Evolutionary conservation across 805 yeast genomes (phyloP), one percentile per base, ranked within the genome.

Genomic region (Yarrowia keelungensis): DNA sequence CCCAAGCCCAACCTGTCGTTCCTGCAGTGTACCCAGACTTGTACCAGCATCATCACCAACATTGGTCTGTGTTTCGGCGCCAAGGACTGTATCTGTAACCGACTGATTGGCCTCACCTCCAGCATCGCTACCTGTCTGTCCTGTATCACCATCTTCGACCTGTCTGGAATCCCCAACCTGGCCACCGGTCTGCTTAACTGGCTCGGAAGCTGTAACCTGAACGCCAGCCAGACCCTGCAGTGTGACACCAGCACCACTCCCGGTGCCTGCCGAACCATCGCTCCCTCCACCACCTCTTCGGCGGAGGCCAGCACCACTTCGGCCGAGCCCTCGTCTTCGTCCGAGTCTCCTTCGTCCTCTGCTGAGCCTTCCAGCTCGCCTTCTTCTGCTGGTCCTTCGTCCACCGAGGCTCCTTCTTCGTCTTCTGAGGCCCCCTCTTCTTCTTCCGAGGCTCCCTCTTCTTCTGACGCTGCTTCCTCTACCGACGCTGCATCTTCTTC

Each of bases 231-330:
- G 41, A 32, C 65, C 11, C 50, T 43, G 32, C 65, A 58, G 50
- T 45, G 65, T 43, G 65, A 32, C 38, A 58, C 64, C 49, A 16
- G 32, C 41, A 58, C 64, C 50, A 58, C 19, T 12, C 64, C 64
- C 32, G 64, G 64, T 32, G 64, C 65, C 8, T 45, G 42, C 16
- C 36, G 16, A 8, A 41, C 61, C 38, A 22, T 41, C 5, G 19
- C 16, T 8, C 43, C 58, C 19, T 19, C 61, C 15, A 8, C 43
- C n/a, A 16, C 45, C 32, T 53, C 61, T 15, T 10, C 36, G 15
- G 46, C 36, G 3, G 46, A 14, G 16, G 61, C 46, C 14, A 54
- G 38, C 45, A 54, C 61, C 8, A 54, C 61, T 8, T 39, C 59
- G n/a, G 45, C 45, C 8, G 61, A 38, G 45, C 32, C 32, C 32